These are phyloP conservation scores for Termitomyces sp. DNA, from an alignment of 768 basidiomycete species.

Conservation along the genomic window DNA sequence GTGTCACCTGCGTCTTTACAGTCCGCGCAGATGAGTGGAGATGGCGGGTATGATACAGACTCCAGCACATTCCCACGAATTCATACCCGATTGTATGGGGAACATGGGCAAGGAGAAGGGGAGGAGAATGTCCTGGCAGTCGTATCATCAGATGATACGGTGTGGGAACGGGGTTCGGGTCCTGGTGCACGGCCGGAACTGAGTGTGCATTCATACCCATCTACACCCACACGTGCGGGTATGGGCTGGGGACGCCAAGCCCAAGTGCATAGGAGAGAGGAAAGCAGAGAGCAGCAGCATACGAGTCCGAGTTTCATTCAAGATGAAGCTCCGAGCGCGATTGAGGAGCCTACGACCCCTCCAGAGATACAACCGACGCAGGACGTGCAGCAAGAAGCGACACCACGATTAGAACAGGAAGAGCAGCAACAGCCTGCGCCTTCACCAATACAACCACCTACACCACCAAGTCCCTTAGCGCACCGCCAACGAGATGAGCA, in stretches of 20 bases:
- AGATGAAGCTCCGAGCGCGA: not conserved
- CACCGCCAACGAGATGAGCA: not conserved
- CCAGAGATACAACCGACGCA: not conserved
- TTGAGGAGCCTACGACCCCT: not conserved
- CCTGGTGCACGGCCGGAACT: not conserved
- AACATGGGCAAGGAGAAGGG: not conserved
- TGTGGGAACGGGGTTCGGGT: slow-evolving; percentile 1
- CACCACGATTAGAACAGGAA: not conserved
- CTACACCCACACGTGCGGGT: not conserved
- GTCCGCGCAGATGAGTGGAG: not conserved
- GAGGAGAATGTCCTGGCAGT: not conserved
- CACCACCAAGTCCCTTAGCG: not conserved
- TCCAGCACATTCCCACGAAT: not conserved
- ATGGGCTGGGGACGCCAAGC: slow-evolving; percentile 4
- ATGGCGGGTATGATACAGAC: not conserved
- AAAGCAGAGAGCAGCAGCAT: not conserved
- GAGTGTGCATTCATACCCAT: not conserved
- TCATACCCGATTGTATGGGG: not conserved
- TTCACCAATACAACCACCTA: not conserved
- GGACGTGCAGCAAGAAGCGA: not conserved
- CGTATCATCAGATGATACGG: slow-evolving; percentile 10
- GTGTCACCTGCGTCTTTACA: not conserved
- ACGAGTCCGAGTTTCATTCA: not conserved
- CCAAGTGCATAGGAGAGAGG: not conserved
- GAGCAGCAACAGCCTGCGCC: not conserved